A percentile compares a stretch with the other conserved stretches of the same genome.
These are phyloP conservation scores for Colletotrichum trifolii DNA, from an alignment of 2,329 filamentous ascomycete genomes.

Conservation along the genomic window DNA sequence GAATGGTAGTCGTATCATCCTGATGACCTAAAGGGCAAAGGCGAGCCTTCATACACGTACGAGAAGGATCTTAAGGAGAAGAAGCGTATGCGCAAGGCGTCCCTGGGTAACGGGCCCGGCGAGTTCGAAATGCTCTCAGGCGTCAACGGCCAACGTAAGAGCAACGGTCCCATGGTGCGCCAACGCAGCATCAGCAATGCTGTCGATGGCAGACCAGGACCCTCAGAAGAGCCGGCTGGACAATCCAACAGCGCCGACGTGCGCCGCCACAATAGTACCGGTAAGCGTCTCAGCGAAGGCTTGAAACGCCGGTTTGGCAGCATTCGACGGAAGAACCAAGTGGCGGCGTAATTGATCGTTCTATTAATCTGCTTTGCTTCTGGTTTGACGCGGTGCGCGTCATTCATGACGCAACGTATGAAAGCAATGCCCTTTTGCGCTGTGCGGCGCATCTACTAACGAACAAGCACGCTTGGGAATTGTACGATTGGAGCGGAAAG, in stretches of 20 bases:
- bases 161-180: slow-evolving; percentile 44
- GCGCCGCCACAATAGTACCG: slow-evolving; percentile 53
- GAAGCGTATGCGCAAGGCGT: slow-evolving; percentile 49
- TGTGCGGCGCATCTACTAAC: neutral
- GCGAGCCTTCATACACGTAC: slow-evolving; percentile 78
- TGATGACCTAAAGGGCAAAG: slow-evolving; percentile 85
- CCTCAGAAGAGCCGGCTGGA: slow-evolving; percentile 35
- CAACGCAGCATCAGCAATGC: slow-evolving; percentile 59
- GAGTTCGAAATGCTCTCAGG: slow-evolving; percentile 63
- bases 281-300: slow-evolving; percentile 59
- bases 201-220: slow-evolving; percentile 41
- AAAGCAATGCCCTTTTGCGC: neutral
- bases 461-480: neutral
- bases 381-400: neutral
- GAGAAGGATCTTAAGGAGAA: slow-evolving; percentile 75
- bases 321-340: slow-evolving; percentile 57
- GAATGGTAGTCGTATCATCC: slow-evolving; percentile 72
- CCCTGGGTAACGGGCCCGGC: slow-evolving; percentile 43
- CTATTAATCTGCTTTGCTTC: neutral
- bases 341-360: slow-evolving; percentile 14
- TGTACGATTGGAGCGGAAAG: slow-evolving; percentile 14
- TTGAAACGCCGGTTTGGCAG: slow-evolving; percentile 66
- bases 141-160: slow-evolving; percentile 41
- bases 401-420: slow-evolving; percentile 7
- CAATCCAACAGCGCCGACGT: slow-evolving; percentile 43